Evolutionary conservation across 1,284 basidiomycete genomes (phyloP), one percentile per base, ranked within the genome.

Genomic region (Gymnopus androsaceus): DNA sequence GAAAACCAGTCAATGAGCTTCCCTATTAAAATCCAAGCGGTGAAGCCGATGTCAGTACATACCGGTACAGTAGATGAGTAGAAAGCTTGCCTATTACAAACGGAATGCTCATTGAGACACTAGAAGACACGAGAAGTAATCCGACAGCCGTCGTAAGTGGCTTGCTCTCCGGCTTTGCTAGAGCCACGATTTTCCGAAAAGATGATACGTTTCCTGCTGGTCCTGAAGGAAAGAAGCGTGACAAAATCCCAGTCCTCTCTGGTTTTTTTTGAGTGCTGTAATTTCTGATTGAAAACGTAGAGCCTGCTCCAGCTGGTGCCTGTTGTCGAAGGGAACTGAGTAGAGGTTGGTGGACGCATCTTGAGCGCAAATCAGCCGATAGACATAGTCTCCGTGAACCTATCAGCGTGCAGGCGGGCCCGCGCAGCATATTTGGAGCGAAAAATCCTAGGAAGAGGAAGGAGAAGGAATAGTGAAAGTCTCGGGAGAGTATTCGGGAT

Each of bases 1-100:
- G 92, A 88, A 72, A 95, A 97, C 71, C 91, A 94, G 72, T 96
- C 94, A 59, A 97, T 96, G 48, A 97, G 78, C 69, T 87, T 91
- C 23, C 94, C 95, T 63, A 96, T 88, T 0, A 93, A n/a, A n/a
- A n/a, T n/a, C n/a, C n/a, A n/a, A n/a, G n/a, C n/a, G n/a, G n/a
- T n/a, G n/a, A n/a, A n/a, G n/a, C n/a, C n/a, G n/a, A n/a, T n/a
- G n/a, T n/a, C n/a, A n/a, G n/a, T n/a, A 78, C 87, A 64, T 66
- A 93, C 91, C 31, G 87, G 85, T 64, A 81, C 79, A 2, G 78
- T 59, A 12, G 84, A 74, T 0, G 92, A 88, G 72, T 94, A 59
- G 97, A 96, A 48, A 97, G 78, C 69, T 87, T 91, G 23, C 94
- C 95, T 63, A 96, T 88, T 0, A 93, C 92, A 64, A 96, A 84